Evolutionary conservation across 805 yeast species (phyloP), one percentile per base, ranked within the genome.

Genomic region (Wickerhamomyces tratensis): DNA sequence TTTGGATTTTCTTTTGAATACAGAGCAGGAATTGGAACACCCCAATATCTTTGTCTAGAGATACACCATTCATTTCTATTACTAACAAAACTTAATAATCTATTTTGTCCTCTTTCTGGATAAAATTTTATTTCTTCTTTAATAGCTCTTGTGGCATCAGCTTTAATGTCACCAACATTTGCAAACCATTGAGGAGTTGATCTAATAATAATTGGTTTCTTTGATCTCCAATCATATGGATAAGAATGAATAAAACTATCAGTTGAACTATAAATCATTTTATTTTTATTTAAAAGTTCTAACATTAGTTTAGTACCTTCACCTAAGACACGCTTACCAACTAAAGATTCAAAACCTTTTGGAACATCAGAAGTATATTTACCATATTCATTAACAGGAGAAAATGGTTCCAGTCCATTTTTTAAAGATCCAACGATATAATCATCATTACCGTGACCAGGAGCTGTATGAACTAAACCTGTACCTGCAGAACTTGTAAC

Each of bases 171-270:
- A 29, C 80, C 84, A 33, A 93, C 84, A 57, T 89, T 85, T 7
- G 93, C 83, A 61, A 93, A 93, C 94, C 98, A 93, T 62, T 93
- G 99, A 1, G 96, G 93, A 1, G 98, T 93, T 0, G 98, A 80
- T 46, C 98, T 71, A 45, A 93, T 86, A 40, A 93, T 80, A n/a
- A 93, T 88, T 0, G 98, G 98, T 37, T 82, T 83, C 57, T 89
- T 89, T 2, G 95, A 86, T 52, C 98, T 75, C 98, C 98, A 93
- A 59, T 93, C 98, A 56, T 86, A 88, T 0, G 98, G 98, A 53
- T 91, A 91, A 3, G 91, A 86, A 62, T 93, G 99, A 10, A 59
- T 63, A 55, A 81, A 82, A 33, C 68, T 64, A 34, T 64, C 62
- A 43, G 79, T 68, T 2, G 69, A 49, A n/a, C 69, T 56, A 46